phyloP scores from a whole-genome alignment of 169 alveolate species.

The Cryptosporidium parvum region DNA sequence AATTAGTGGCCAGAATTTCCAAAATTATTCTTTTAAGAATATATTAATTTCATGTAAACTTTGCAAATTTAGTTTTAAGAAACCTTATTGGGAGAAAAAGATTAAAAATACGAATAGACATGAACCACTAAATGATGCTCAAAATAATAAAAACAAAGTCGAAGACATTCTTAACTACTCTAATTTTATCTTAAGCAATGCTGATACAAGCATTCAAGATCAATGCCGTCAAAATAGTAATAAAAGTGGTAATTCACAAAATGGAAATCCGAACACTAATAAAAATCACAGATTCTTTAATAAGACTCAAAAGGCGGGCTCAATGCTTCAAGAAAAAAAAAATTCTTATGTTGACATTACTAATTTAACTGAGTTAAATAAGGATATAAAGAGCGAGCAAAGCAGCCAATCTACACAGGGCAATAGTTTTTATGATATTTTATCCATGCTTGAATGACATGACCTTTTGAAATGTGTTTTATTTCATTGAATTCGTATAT shows the following conservation, averaged over 20 bases:
- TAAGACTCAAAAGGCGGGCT: not conserved
- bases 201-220: not conserved
- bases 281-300: not conserved
- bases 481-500: not conserved
- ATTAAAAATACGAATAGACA: not conserved
- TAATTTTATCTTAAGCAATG: not conserved
- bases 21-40: conserved; percentile 10
- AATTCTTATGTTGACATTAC: not conserved
- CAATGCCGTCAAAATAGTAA: not conserved
- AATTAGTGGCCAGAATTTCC: not conserved
- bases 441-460: conserved; percentile 38
- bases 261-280: not conserved
- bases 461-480: not conserved
- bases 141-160: not conserved
- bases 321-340: not conserved
- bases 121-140: not conserved
- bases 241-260: not conserved
- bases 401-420: not conserved
- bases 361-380: not conserved
- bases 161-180: conserved; percentile 11
- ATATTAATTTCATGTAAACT: conserved; percentile 10
- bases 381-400: not conserved
- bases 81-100: conserved; percentile 9
- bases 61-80: conserved; percentile 3
- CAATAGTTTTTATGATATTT: conserved; percentile 55